Conservation (phyloP, 768 basidiomycete genomes). For the Trametes coccinea region DNA sequence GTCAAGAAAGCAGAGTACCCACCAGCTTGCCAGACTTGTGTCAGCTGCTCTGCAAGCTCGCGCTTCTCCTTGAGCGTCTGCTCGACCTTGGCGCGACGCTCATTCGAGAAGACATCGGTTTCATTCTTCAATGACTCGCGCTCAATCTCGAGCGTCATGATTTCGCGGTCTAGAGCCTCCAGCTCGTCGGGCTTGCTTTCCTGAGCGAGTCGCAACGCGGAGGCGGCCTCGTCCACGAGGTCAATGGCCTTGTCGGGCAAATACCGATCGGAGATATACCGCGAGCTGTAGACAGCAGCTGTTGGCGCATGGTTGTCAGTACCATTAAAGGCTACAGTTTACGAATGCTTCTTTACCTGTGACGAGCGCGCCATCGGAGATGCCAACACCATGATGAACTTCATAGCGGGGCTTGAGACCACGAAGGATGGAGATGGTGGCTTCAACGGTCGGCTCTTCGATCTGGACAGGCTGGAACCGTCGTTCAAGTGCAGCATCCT, state of each 20-base stretch:
- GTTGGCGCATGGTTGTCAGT: neutral
- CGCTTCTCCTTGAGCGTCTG: conserved; percentile 59
- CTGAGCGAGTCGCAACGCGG: conserved; percentile 82
- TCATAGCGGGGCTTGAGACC: conserved; percentile 85
- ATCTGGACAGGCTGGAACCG: conserved; percentile 90
- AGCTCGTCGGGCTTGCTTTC: conserved; percentile 86
- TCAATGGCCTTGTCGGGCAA: conserved; percentile 93
- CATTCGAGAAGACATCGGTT: conserved; percentile 78
- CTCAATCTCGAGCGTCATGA: conserved; percentile 88
- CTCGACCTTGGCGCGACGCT: conserved; percentile 70
- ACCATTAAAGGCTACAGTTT: neutral
- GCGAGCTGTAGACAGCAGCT: conserved; percentile 83
- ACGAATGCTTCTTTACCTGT: conserved; percentile 53
- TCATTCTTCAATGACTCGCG: conserved; percentile 89
- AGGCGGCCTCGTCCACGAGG: conserved; percentile 91
- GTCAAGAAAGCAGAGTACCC: conserved; percentile 18
- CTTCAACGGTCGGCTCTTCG: conserved; percentile 84
- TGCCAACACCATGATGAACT: conserved; percentile 92
- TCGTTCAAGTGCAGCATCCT: conserved; percentile 88
- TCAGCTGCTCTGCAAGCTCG: conserved; percentile 60
- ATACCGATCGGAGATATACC: conserved; percentile 86
- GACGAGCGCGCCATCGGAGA: conserved; percentile 84
- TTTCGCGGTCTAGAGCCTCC: conserved; percentile 78
- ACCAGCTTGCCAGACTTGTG: conserved; percentile 76
- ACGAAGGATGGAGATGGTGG: conserved; percentile 83